A percentile compares a stretch with the other conserved stretches of the same genome.
Evolutionary conservation across 2,329 filamentous ascomycete genomes (phyloP).

Genomic region (Aplosporella prunicola): DNA sequence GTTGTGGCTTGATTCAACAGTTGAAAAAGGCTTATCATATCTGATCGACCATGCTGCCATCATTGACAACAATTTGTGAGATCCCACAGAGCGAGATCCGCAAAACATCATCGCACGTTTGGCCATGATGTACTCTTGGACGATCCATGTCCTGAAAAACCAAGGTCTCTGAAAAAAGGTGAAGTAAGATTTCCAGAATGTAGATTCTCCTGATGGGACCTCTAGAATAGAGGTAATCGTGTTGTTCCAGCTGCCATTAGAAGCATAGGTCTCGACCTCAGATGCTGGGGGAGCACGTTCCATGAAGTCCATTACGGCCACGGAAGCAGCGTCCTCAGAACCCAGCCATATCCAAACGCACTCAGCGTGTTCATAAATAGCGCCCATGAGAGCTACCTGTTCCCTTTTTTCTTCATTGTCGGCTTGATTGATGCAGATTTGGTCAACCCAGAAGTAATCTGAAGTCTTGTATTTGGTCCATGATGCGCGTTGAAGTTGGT

Average conservation of each 20-base stretch:
- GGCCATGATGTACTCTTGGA: not conserved
- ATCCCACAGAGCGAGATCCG: too few relatives aligned
- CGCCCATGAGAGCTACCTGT: constrained; percentile 25
- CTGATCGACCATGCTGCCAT: too few relatives aligned
- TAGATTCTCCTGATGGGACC: too few relatives aligned
- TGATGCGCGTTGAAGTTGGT: too few relatives aligned
- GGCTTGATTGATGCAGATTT: constrained; percentile 21
- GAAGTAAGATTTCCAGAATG: not conserved
- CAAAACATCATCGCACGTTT: not conserved
- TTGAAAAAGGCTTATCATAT: too few relatives aligned
- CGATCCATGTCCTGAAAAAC: not conserved
- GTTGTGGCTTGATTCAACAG: too few relatives aligned
- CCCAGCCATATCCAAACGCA: constrained; percentile 22
- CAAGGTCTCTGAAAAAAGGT: not conserved
- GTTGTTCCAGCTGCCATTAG: not conserved
- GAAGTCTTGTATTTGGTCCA: too few relatives aligned
- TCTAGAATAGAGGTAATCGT: too few relatives aligned
- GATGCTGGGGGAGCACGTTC: not conserved
- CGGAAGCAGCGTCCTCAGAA: not conserved
- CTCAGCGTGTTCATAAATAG: constrained; percentile 20
- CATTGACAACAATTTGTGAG: too few relatives aligned
- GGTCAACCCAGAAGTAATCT: constrained; percentile 26
- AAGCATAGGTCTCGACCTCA: not conserved
- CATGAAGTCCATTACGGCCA: not conserved
- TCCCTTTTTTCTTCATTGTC: constrained; percentile 19